Base-by-base conservation (phyloP, 768 basidiomycete species). In the Roridomyces roridus region DNA sequence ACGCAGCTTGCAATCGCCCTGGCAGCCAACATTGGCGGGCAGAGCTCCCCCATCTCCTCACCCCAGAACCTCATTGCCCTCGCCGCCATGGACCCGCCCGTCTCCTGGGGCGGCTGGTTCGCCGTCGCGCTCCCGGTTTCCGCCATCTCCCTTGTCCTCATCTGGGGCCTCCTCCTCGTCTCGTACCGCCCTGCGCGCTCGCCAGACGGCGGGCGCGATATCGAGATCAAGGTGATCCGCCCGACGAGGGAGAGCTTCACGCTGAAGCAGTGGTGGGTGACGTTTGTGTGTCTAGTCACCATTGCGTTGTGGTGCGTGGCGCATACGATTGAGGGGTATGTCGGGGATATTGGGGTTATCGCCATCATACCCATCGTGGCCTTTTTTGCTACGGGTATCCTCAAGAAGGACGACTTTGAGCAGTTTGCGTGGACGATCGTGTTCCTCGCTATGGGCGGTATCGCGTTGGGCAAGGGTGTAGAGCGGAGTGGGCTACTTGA, bases 321-420 rank as follows among this genome's bases (percentile, higher is more conserved):
- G 61, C 89, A 92, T 67, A 72, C 77, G 66, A 84, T 98, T 49
- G 85, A 96, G 67, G 72, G 77, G 6, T 76, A 77, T 43, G 80
- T 98, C 4, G 97, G 97, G 1, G 95, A 98, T 70, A 99, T 98
- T 96, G 97, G 97, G 26, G 82, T 98, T 65, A 95, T 99, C 61
- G 96, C 96, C 2, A 86, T 98, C 63, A 80, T 99, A 41, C 97
- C 96, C 0, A 81, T 98, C 41, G 80, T 98, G 6, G 89, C 90
- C 1, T 98, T 99, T 77, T 99, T 98, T 72, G 90, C 91, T 6
- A 92, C 94, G 0, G 93, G 94, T 1, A 86, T 98, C 6, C 75
- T 99, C 43, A 94, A 94, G 66, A 98, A 98, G 93, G 93, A 94
- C 56, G 94, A 97, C 72, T 98, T 96, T 70, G 94, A 96, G 67